phyloP scores from a whole-genome alignment of 148 eudicot species.

The Arbutus unedo region DNA sequence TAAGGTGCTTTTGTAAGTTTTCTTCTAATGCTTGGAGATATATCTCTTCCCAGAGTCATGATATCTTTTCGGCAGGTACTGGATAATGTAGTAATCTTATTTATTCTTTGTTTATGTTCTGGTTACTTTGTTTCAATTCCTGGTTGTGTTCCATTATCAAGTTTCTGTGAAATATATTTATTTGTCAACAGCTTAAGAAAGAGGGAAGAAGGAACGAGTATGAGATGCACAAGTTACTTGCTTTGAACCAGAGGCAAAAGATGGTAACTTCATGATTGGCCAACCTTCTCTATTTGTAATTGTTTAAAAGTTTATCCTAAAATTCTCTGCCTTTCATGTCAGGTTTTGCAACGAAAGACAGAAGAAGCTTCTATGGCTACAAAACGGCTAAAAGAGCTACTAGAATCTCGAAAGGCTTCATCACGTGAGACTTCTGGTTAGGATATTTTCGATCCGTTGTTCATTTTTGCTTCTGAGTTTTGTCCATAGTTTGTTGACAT shows the following conservation, averaged over 20 bases:
- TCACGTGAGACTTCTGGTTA: slow-evolving; percentile 66
- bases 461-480: neutral
- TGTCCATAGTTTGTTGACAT: slow-evolving; percentile 5
- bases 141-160: neutral
- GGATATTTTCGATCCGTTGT: slow-evolving; percentile 9
- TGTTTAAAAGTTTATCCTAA: neutral
- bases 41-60: neutral
- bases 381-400: slow-evolving; percentile 82
- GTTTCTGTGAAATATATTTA: neutral
- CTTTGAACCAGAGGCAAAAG: slow-evolving; percentile 95
- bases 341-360: slow-evolving; percentile 94
- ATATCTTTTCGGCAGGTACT: neutral
- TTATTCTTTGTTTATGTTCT: neutral
- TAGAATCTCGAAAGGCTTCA: slow-evolving; percentile 76
- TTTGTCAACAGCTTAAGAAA: slow-evolving; percentile 77
- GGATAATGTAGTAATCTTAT: neutral
- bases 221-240: slow-evolving; percentile 94
- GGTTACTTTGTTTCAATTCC: neutral
- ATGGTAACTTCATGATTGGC: slow-evolving; percentile 43
- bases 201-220: slow-evolving; percentile 97
- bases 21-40: slow-evolving; percentile 10
- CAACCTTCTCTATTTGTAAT: slow-evolving; percentile 1
- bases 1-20: neutral
- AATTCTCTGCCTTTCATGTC: slow-evolving; percentile 14
- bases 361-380: slow-evolving; percentile 96